Conservation (phyloP, 805 yeast genomes). For the Candida loeiensis region DNA sequence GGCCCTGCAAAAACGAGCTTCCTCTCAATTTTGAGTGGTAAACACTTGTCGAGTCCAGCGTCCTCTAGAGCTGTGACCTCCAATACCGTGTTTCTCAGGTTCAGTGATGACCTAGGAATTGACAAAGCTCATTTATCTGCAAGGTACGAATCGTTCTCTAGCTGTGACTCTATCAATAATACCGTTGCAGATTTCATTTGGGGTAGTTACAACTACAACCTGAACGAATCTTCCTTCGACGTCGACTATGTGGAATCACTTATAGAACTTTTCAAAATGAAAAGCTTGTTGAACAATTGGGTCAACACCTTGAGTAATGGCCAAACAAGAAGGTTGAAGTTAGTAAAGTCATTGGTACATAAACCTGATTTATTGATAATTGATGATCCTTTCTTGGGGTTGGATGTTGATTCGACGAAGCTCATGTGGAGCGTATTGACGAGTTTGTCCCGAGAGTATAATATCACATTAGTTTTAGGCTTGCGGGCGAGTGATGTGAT, state of each 20-base stretch:
- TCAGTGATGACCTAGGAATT: slow-evolving; percentile 34
- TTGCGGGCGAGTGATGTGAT: slow-evolving; percentile 63
- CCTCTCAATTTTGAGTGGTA: slow-evolving; percentile 54
- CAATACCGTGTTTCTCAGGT: slow-evolving; percentile 30
- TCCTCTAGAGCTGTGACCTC: slow-evolving; percentile 54
- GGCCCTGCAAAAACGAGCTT: slow-evolving; percentile 52
- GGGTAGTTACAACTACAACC: slow-evolving; percentile 51
- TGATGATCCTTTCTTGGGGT: slow-evolving; percentile 91
- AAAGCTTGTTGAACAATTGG: slow-evolving; percentile 65
- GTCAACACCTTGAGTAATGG: slow-evolving; percentile 89
- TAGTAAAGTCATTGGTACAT: slow-evolving; percentile 69
- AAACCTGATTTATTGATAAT: slow-evolving; percentile 65
- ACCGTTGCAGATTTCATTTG: slow-evolving; percentile 46
- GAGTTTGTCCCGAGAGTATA: slow-evolving; percentile 27
- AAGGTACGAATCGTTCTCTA: slow-evolving; percentile 70
- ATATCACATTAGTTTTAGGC: slow-evolving; percentile 67
- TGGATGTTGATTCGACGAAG: slow-evolving; percentile 70
- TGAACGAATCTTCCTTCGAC: slow-evolving; percentile 21
- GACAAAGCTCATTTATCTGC: slow-evolving; percentile 75
- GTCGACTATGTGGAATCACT: slow-evolving; percentile 37
- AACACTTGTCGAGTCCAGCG: slow-evolving; percentile 50
- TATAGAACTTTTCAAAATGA: slow-evolving; percentile 50
- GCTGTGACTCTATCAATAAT: slow-evolving; percentile 7
- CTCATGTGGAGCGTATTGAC: slow-evolving; percentile 45
- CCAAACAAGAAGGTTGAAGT: slow-evolving; percentile 84